Conservation (phyloP, 805 yeast genomes). For the Metschnikowia peoriensis region DNA sequence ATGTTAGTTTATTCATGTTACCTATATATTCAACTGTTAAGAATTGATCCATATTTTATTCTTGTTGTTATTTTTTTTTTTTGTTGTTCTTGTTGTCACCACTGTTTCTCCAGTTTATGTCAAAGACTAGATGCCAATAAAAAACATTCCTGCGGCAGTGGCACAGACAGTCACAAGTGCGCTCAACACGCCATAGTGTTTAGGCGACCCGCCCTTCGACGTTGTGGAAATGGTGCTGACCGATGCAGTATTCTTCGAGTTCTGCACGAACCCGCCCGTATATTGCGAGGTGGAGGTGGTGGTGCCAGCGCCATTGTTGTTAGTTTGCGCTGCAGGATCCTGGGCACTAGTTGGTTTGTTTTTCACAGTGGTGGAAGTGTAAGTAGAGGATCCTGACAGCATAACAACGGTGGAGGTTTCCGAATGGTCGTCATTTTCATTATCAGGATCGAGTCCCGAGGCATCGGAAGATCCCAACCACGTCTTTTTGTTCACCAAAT, state of each 20-base stretch:
- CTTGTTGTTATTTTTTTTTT: not conserved
- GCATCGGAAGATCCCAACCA: conserved; percentile 59
- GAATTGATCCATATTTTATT: too few species aligned
- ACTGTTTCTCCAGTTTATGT: not conserved
- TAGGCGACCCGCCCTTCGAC: conserved; percentile 2
- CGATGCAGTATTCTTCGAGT: conserved; percentile 15
- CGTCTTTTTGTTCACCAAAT: conserved; percentile 62
- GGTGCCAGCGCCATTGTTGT: conserved; percentile 13
- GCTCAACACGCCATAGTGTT: conserved; percentile 4
- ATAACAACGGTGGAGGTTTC: conserved; percentile 13
- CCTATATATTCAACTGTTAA: too few species aligned
- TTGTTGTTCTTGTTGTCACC: not conserved
- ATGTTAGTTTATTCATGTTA: too few species aligned
- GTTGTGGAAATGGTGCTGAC: conserved; percentile 4
- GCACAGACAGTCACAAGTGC: conserved; percentile 11
- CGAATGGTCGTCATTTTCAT: conserved; percentile 20
- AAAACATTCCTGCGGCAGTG: conserved; percentile 3
- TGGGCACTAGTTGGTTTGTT: conserved; percentile 13
- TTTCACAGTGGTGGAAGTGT: conserved; percentile 17
- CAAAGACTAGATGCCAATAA: not conserved
- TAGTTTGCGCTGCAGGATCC: conserved; percentile 11
- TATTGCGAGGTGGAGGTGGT: conserved; percentile 19
- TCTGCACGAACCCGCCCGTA: conserved; percentile 40
- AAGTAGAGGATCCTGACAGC: conserved; percentile 19
- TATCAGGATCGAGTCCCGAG: conserved; percentile 62